Base-by-base conservation (phyloP, 129 eudicot species). In the carrot (Daucus carota) region DNA sequence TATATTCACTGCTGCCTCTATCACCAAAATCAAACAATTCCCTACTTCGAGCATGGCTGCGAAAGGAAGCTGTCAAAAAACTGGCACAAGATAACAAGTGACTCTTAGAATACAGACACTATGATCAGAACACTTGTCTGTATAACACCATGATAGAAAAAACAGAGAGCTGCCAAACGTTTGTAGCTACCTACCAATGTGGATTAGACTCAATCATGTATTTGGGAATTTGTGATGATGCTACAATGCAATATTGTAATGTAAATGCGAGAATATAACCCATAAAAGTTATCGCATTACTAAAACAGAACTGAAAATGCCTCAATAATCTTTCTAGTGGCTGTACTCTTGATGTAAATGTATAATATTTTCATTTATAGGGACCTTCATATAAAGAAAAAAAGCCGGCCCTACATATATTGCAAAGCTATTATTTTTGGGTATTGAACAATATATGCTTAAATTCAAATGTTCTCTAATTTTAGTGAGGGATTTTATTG, bases 1-100 rank as follows among this genome's bases (percentile, higher is more conserved):
- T 73, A 26, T 75, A 59, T 47, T 79, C 82, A 45, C 76, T 45
- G 18, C 41, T 68, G 36, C 74, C 73, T 13, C 75, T 79, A 62
- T 79, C 87, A 74, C 87, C 84, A 36, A 93, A 87, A 73, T 85
- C 88, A 20, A 80, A 81, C 28, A 82, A 50, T 70, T 89, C 89
- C 83, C 87, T 85, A 44, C 18, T 86, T 10, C 73, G 90, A 40
- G 84, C 80, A 85, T 85, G 86, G 76, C 95, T 90, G 85, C 82
- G 84, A 81, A 81, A 87, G 76, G 90, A 89, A 83, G 96, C 97
- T 73, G 89, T 91, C 81, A 94, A 77, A 82, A 72, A 94, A 77
- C 96, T 91, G 90, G 73, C 73, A 86, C 87, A 84, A 71, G 76
- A 78, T 73, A 80, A 81, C 70, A 74, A 75, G 66, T 70, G 50